A percentile compares a stretch with the other conserved stretches of the same genome.
Conservation (phyloP, 805 yeast genomes). For the Hanseniaspora lindneri region DNA sequence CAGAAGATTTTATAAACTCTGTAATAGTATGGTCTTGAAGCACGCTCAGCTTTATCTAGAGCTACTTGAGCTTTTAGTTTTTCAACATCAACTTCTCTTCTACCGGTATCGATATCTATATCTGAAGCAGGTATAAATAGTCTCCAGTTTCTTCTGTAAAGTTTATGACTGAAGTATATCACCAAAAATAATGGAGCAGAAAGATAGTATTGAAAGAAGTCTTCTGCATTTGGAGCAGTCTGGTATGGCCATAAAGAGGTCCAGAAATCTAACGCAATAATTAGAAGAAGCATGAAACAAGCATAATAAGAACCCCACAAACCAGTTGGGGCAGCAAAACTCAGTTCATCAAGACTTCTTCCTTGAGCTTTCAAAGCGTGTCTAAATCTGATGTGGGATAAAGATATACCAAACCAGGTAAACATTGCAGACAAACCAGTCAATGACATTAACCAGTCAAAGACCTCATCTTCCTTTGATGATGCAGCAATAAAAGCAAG, state of each 20-base stretch:
- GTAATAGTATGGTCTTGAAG: constrained; percentile 38
- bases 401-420: constrained; percentile 51
- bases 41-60: constrained; percentile 37
- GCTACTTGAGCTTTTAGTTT: constrained; percentile 40
- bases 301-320: constrained; percentile 58
- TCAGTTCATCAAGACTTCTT: constrained; percentile 51
- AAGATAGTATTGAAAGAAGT: constrained; percentile 55
- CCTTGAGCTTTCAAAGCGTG: constrained; percentile 54
- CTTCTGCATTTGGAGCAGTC: constrained; percentile 29
- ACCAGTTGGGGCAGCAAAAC: constrained; percentile 58
- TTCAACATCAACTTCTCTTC: constrained; percentile 47
- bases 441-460: constrained; percentile 52
- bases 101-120: constrained; percentile 52
- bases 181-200: constrained; percentile 55
- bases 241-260: constrained; percentile 63
- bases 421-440: constrained; percentile 51
- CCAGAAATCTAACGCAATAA: constrained; percentile 72
- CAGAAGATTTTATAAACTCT: constrained; percentile 40
- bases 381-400: constrained; percentile 53
- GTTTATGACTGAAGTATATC: constrained; percentile 47
- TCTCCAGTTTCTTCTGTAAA: constrained; percentile 37
- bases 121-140: constrained; percentile 38
- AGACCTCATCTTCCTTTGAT: constrained; percentile 40
- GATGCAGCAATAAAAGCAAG: constrained; percentile 50
- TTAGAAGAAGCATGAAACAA: constrained; percentile 41